Evolutionary conservation across 2,329 filamentous ascomycete genomes (phyloP), one percentile per base, ranked within the genome.

Genomic region (Penicillium sp.): DNA sequence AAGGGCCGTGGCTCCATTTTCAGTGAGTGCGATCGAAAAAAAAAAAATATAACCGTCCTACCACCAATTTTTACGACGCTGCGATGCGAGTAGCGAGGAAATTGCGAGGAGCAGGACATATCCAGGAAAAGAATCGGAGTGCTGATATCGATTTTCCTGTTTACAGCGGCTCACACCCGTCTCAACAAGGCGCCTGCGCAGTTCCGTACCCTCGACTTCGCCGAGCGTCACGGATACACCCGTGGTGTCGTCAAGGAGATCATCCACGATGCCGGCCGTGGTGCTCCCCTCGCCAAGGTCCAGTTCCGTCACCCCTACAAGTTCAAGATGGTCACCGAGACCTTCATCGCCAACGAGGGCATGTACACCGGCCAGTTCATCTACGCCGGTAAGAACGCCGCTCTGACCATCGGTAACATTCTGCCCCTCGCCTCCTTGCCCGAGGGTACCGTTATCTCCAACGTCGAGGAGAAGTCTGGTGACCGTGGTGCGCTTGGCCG

Each of bases 281-380:
- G 93, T 81, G 90, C 95, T 78, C 93, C 93, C 69, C 89, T 98
- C 73, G 93, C 93, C 75, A 89, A 89, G 79, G 91, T 98, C 72
- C 80, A 84, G 69, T 98, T 98, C 89, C 91, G 93, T 70, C 88
- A 95, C 79, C 90, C 93, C 70, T 98, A 98, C 87, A 84, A 86
- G 78, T 97, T 89, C 88, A 95, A 95, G 86, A 86, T 91, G 75
- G 81, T 90, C 76, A 92, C 87, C 77, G 91, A 98, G 87, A 98
- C 93, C 67, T 96, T 98, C 87, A 98, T 98, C 74, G 93, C 93
- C 79, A 98, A 97, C 81, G 93, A 97, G 83, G 93, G 93, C 81
- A 96, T 97, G 91, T 98, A 97, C 89, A 96, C 93, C 65, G 93
- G 93, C 75, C 93, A 98, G 80, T 98, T 98, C 84, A 90, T 98